Percentiles rank a stretch among this genome's conserved stretches.
These are phyloP conservation scores for Saccharomyces hybrid DNA, from an alignment of 1,139 yeast genomes.

Conservation along the genomic window DNA sequence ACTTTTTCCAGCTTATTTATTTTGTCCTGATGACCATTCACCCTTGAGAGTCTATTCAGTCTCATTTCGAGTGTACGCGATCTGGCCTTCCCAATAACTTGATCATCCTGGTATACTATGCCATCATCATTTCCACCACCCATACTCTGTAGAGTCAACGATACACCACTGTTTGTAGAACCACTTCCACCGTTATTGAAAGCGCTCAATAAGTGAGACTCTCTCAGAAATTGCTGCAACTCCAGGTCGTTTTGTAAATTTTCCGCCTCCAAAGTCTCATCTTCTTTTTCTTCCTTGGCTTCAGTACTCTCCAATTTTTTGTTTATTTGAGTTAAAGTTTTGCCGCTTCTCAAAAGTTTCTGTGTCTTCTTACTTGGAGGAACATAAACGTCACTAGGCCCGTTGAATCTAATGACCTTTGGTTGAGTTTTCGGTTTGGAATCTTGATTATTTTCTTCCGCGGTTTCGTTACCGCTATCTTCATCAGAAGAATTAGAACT, in stretches of 20 bases:
- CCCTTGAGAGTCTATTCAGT: constrained; percentile 47
- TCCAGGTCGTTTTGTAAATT: constrained; percentile 76
- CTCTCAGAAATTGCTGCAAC: constrained; percentile 71
- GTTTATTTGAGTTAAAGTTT: constrained; percentile 22
- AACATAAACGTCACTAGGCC: constrained; percentile 23
- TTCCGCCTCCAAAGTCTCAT: constrained; percentile 31
- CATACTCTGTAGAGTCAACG: constrained; percentile 57
- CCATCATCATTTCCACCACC: constrained; percentile 9
- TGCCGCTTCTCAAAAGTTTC: constrained; percentile 38
- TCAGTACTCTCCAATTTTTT: constrained; percentile 7
- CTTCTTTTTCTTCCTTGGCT: constrained; percentile 20
- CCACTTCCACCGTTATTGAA: constrained; percentile 24
- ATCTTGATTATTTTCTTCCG: constrained; percentile 11
- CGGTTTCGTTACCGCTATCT: constrained; percentile 11
- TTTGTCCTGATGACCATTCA: constrained; percentile 38
- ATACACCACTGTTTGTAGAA: constrained; percentile 62
- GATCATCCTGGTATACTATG: constrained; percentile 40
- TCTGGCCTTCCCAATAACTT: constrained; percentile 75
- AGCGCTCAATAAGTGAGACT: constrained; percentile 76
- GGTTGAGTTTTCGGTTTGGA: constrained; percentile 29
- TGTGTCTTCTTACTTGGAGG: constrained; percentile 39
- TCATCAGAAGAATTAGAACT: constrained; percentile 10
- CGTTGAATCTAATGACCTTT: constrained; percentile 40
- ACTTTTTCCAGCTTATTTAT: constrained; percentile 54
- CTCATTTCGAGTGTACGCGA: constrained; percentile 66